phyloP scores from a whole-genome alignment of 192 early-diverging fungal species.

The Chytriomyces sp. region DNA sequence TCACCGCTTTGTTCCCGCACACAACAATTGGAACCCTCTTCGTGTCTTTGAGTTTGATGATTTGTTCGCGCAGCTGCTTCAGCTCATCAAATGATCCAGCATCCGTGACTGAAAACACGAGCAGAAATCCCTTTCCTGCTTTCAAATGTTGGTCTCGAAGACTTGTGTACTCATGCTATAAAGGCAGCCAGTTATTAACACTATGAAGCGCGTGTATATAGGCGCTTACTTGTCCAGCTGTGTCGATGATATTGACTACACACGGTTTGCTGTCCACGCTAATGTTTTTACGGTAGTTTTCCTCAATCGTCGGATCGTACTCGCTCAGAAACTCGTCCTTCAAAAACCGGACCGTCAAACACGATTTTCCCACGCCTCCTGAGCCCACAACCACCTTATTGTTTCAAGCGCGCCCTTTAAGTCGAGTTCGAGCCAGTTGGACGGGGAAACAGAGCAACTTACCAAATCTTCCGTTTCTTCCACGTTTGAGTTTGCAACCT shows the following conservation, averaged over 20 bases:
- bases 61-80: slow-evolving; percentile 63
- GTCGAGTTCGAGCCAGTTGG: neutral
- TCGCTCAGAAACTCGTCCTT: slow-evolving; percentile 66
- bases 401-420: neutral
- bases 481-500: neutral
- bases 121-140: slow-evolving; percentile 62
- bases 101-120: slow-evolving; percentile 64
- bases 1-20: slow-evolving; percentile 66
- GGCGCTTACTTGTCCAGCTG: slow-evolving; percentile 55
- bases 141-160: slow-evolving; percentile 63
- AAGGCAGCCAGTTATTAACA: neutral
- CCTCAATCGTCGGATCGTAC: slow-evolving; percentile 53
- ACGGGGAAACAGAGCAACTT: neutral
- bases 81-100: slow-evolving; percentile 59
- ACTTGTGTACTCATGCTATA: slow-evolving; percentile 62
- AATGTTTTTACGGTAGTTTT: slow-evolving; percentile 64
- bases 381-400: slow-evolving; percentile 64
- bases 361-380: slow-evolving; percentile 68
- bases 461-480: slow-evolving; percentile 19
- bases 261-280: slow-evolving; percentile 50
- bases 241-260: slow-evolving; percentile 63
- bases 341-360: slow-evolving; percentile 63
- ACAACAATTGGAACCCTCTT: slow-evolving; percentile 61
- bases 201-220: neutral
- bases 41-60: slow-evolving; percentile 62